phyloP scores from a whole-genome alignment of 306 rosid genomes.

The Sindora glabra region DNA sequence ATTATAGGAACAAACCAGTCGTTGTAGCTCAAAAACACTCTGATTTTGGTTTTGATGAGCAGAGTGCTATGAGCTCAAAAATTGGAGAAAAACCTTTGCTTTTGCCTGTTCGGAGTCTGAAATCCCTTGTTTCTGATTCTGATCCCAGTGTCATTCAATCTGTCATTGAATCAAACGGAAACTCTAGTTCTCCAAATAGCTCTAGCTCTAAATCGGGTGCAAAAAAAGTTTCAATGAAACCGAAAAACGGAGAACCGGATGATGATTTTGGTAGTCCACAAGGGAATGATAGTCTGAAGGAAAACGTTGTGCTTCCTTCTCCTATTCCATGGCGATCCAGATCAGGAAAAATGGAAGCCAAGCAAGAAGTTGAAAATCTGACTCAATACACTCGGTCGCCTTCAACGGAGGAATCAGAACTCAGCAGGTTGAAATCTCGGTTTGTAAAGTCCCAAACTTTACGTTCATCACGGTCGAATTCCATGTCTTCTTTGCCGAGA shows the following conservation, averaged over 20 bases:
- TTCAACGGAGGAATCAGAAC: slow-evolving; percentile 43
- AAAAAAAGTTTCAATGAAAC: slow-evolving; percentile 33
- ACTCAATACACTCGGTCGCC: background rate
- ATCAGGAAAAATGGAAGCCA: slow-evolving; percentile 58
- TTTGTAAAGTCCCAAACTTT: slow-evolving; percentile 24
- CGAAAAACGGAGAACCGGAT: slow-evolving; percentile 22
- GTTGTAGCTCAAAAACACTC: slow-evolving; percentile 49
- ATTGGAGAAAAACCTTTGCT: slow-evolving; percentile 51
- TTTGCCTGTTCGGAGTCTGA: slow-evolving; percentile 86
- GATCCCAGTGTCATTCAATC: slow-evolving; percentile 7
- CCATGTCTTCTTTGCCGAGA: slow-evolving; percentile 25
- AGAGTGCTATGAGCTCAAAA: slow-evolving; percentile 4
- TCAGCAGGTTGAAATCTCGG: slow-evolving; percentile 17
- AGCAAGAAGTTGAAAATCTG: slow-evolving; percentile 26
- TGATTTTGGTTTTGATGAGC: slow-evolving; percentile 22
- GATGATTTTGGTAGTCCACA: slow-evolving; percentile 20
- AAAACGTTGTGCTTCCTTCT: slow-evolving; percentile 64
- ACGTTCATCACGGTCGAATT: slow-evolving; percentile 26
- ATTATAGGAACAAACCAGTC: slow-evolving; percentile 47
- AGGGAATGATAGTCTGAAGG: slow-evolving; percentile 29
- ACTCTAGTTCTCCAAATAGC: slow-evolving; percentile 15
- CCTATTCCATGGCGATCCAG: slow-evolving; percentile 88
- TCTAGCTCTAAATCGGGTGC: slow-evolving; percentile 27
- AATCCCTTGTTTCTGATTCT: slow-evolving; percentile 40
- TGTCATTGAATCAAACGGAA: slow-evolving; percentile 19